phyloP scores from a whole-genome alignment of 208 protist genomes.

The Trypanosoma congolense region DNA sequence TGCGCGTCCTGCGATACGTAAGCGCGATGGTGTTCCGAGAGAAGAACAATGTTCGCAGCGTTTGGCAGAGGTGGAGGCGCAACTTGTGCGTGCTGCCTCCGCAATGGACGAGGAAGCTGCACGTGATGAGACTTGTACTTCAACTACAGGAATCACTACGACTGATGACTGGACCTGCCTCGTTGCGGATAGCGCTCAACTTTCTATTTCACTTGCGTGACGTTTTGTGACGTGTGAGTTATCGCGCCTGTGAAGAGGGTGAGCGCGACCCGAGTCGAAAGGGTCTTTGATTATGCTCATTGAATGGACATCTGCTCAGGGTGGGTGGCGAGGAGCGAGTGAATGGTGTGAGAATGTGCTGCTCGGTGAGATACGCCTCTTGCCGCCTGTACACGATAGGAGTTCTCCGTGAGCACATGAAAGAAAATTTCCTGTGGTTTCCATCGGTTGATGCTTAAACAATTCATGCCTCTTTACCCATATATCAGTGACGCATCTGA shows the following conservation, averaged over 20 bases:
- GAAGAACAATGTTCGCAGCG: conserved; percentile 10
- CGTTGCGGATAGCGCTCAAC: conserved; percentile 2
- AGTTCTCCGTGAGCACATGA: too few relatives aligned
- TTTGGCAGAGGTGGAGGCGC: conserved; percentile 20
- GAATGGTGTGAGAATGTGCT: too few relatives aligned
- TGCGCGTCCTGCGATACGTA: not conserved
- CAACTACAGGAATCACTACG: not conserved
- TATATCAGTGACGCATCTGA: too few relatives aligned
- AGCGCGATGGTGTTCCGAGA: not conserved
- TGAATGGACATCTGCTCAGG: not conserved
- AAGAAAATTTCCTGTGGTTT: too few relatives aligned
- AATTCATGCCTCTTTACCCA: too few relatives aligned
- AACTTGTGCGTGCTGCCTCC: conserved; percentile 7
- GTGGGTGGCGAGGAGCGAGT: too few relatives aligned
- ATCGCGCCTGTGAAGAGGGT: too few relatives aligned
- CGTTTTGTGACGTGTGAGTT: not conserved
- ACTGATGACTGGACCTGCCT: conserved; percentile 11
- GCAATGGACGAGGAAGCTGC: not conserved
- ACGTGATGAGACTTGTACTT: not conserved
- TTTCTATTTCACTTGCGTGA: conserved; percentile 15
- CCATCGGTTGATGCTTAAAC: too few relatives aligned
- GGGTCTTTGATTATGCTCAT: not conserved
- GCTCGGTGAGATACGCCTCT: too few relatives aligned
- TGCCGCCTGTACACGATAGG: too few relatives aligned
- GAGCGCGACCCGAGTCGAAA: too few relatives aligned